Evolutionary conservation across 441 rosid genomes (phyloP), one percentile per base, ranked within the genome.

Genomic region (Gossypium gossypioides): DNA sequence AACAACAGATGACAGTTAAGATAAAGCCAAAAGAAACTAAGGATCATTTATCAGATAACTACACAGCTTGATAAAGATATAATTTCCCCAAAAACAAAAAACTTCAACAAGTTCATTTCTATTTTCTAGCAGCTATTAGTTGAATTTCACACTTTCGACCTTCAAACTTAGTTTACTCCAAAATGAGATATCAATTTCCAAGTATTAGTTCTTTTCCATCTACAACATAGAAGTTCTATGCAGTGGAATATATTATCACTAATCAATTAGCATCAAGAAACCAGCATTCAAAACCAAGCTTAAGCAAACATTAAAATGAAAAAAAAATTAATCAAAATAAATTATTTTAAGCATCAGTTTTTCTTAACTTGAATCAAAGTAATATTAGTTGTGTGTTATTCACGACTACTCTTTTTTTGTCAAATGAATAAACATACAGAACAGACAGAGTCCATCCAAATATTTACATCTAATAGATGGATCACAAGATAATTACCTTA

Each of bases 401-500:
- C 15, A 42, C 19, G 10, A 29, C 44, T n/a, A 29, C 16, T 10
- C 19, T 4, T 27, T 59, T 18, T 34, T 37, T 37, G 6, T 16
- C 44, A 18, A 19, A 16, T 37, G 24, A 34, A 18, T 37, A 63
- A 42, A 44, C 34, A 22, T 3, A 6, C 37, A 16, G 15, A 44
- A 46, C 15, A 22, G 15, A 63, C 19, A 27, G 37, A 16, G 15
- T 3, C 40, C 56, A 12, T 32, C 44, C 21, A 8, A 57, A 29
- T 13, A 16, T 40, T 37, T 59, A 69, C 73, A 76, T 74, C 22
- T 56, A 24, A 5, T 56, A 44, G 56, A 58, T 44, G 15, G 16
- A 59, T 42, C 37, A 19, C 9, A 59, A 54, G 48, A 68, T 13
- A 4, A 67, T 68, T 81, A 88, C 98, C 99, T 87, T 67, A 96